These are phyloP conservation scores for Arthroderma uncinatum DNA, from an alignment of 2,329 filamentous ascomycete genomes.

Conservation along the genomic window DNA sequence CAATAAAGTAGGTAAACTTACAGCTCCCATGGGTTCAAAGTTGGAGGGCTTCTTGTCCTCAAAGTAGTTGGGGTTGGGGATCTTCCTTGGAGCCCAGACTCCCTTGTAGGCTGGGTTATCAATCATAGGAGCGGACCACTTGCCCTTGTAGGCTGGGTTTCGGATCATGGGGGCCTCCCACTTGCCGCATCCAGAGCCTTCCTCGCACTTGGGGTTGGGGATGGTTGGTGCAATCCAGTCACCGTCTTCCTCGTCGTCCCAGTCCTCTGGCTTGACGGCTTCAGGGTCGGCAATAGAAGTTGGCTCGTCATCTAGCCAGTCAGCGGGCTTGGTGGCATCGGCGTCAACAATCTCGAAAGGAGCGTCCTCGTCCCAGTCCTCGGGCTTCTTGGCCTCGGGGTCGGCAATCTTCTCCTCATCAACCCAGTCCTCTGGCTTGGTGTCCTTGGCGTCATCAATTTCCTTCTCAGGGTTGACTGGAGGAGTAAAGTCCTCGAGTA, in stretches of 20 bases:
- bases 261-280: slow-evolving; percentile 95
- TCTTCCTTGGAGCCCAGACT: slow-evolving; percentile 86
- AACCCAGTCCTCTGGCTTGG: slow-evolving; percentile 92
- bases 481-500: slow-evolving; percentile 86
- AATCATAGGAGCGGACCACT: slow-evolving; percentile 84
- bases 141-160: slow-evolving; percentile 98
- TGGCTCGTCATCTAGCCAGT: slow-evolving; percentile 91
- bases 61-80: slow-evolving; percentile 89
- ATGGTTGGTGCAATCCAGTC: slow-evolving; percentile 89
- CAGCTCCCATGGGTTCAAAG: slow-evolving; percentile 95
- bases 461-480: slow-evolving; percentile 89
- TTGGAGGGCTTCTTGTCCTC: slow-evolving; percentile 95
- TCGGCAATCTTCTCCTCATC: slow-evolving; percentile 85
- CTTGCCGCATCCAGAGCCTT: slow-evolving; percentile 83
- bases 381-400: slow-evolving; percentile 87
- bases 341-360: slow-evolving; percentile 93
- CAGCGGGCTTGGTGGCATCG: slow-evolving; percentile 79
- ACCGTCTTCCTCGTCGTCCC: slow-evolving; percentile 98
- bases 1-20: slow-evolving; percentile 42
- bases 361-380: slow-evolving; percentile 98
- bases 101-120: slow-evolving; percentile 99
- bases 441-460: slow-evolving; percentile 89
- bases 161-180: slow-evolving; percentile 87
- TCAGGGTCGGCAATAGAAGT: slow-evolving; percentile 78
- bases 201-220: slow-evolving; percentile 90